Conservation (phyloP, 441 rosid genomes). For the Manihot esculenta region DNA sequence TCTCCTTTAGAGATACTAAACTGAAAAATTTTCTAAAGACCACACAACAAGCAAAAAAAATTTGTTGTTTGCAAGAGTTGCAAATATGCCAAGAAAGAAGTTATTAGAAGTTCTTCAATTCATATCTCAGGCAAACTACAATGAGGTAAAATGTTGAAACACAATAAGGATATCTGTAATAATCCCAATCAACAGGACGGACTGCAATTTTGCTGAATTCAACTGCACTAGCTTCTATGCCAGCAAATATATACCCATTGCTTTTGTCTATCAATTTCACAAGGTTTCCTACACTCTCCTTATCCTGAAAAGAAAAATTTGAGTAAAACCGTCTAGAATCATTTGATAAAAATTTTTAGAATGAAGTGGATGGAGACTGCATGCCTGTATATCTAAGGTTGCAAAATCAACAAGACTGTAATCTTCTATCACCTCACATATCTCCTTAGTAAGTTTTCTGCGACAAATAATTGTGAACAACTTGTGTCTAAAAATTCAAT, state of each 20-base stretch:
- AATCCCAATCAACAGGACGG: conserved; percentile 81
- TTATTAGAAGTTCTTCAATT: neutral
- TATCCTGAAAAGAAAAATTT: conserved; percentile 52
- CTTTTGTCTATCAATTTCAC: conserved; percentile 83
- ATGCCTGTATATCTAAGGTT: conserved; percentile 86
- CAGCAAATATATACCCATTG: conserved; percentile 85
- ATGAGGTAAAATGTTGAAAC: neutral
- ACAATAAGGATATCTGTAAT: conserved; percentile 81
- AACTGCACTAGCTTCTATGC: conserved; percentile 54
- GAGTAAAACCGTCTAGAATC: conserved; percentile 11
- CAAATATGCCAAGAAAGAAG: neutral
- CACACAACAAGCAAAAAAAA: neutral
- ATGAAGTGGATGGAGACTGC: neutral
- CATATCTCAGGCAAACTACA: neutral
- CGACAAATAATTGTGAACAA: conserved; percentile 10
- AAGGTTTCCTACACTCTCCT: conserved; percentile 76
- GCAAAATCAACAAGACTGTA: conserved; percentile 72
- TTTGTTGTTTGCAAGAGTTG: neutral
- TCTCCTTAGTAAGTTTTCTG: conserved; percentile 89
- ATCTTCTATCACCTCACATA: conserved; percentile 75
- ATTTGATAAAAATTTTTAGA: conserved; percentile 17
- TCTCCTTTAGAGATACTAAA: neutral
- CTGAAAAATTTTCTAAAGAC: no score
- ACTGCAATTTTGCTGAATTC: conserved; percentile 95
- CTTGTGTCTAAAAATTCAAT: neutral